Base-by-base conservation (phyloP, 192 early-diverging fungal species). In the Coemansia sp. region DNA sequence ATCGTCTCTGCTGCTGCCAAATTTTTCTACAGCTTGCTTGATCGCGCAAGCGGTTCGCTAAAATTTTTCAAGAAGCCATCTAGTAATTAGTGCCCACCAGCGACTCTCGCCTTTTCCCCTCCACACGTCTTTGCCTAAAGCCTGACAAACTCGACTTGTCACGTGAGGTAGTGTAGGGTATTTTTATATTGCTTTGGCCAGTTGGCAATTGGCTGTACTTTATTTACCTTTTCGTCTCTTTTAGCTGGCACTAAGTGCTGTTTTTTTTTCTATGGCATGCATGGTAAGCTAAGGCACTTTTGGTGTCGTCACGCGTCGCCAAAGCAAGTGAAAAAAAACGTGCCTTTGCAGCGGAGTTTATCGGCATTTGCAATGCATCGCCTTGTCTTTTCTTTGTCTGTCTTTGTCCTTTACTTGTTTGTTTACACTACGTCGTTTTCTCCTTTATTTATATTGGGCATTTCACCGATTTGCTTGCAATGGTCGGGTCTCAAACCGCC, bases 341-440 rank as follows among this genome's bases (percentile, higher is more conserved):
- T 1, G 46, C 11, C 18, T 20, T 18, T 48, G 46, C 20, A 22
- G 46, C 46, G 6, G 6, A 14, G n/a, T n/a, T n/a, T n/a, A n/a
- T n/a, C n/a, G n/a, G n/a, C 46, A 13, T 48, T 18, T 4, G 46
- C 46, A n/a, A n/a, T n/a, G n/a, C n/a, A n/a, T n/a, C n/a, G n/a
- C n/a, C n/a, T n/a, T n/a, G n/a, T n/a, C n/a, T n/a, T n/a, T n/a
- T n/a, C n/a, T n/a, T n/a, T n/a, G n/a, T n/a, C n/a, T n/a, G n/a
- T n/a, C n/a, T n/a, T n/a, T n/a, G n/a, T 20, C 16, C 16, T 48
- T 8, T 0, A 11, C 6, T 22, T 27, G 19, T 49, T 65, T 58
- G 54, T 42, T 42, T 47, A 25, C 58, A n/a, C n/a, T n/a, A n/a
- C n/a, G n/a, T n/a, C n/a, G n/a, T 19, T 46, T 19, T 27, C 58